phyloP scores from a whole-genome alignment of 305 asterid species.

The Vinca major region DNA sequence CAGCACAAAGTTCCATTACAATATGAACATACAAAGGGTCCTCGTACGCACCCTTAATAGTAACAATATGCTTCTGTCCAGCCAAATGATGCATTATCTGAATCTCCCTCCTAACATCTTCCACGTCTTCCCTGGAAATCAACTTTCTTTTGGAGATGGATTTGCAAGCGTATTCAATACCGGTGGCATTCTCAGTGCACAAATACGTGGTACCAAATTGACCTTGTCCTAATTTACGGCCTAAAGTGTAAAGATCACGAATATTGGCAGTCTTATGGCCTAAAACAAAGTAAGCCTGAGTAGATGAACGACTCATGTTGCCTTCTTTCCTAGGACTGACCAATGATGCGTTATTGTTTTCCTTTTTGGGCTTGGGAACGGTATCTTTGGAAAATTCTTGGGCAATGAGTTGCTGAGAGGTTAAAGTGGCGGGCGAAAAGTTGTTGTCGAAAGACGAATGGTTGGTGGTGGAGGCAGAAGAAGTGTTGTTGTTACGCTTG shows the following conservation, averaged over 20 bases:
- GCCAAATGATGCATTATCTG: constrained; percentile 94
- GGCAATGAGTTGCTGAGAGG: constrained; percentile 28
- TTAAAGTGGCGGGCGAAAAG: constrained; percentile 29
- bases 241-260: constrained; percentile 63
- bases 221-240: constrained; percentile 80
- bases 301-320: constrained; percentile 49
- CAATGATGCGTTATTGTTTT: constrained; percentile 19
- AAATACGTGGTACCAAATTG: constrained; percentile 78
- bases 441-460: constrained; percentile 28
- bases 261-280: constrained; percentile 74
- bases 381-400: constrained; percentile 40
- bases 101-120: constrained; percentile 90
- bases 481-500: constrained; percentile 23
- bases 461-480: constrained; percentile 23
- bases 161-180: constrained; percentile 69
- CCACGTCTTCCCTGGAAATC: constrained; percentile 73
- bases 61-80: constrained; percentile 77
- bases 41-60: constrained; percentile 86
- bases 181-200: constrained; percentile 53
- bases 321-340: constrained; percentile 39
- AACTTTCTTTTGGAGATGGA: constrained; percentile 80
- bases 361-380: constrained; percentile 23
- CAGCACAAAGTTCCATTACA: constrained; percentile 89
- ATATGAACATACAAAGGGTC: constrained; percentile 73
- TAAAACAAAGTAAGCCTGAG: constrained; percentile 54